Evolutionary conservation across 768 basidiomycete species (phyloP).

Genomic region (Gyrodon lividus): DNA sequence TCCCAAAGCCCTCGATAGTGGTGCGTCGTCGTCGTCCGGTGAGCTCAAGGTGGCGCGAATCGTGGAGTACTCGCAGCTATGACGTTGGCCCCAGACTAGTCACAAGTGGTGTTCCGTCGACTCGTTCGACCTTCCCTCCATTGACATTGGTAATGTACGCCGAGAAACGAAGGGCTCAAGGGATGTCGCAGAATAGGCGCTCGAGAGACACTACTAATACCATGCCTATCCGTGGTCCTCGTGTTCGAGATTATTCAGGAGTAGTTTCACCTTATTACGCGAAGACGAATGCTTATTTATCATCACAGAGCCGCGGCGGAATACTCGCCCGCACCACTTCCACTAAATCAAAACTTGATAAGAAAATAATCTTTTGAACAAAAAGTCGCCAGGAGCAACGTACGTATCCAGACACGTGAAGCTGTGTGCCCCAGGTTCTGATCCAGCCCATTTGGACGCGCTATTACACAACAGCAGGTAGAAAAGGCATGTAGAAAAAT

Average conservation of each 20-base stretch:
- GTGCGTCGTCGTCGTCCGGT: neutral
- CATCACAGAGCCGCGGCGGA: neutral
- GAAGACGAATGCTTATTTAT: neutral
- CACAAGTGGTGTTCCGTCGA: too few species aligned
- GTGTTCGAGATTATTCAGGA: neutral
- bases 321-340: neutral
- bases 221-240: neutral
- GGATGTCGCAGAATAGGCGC: neutral
- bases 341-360: neutral
- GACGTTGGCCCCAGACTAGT: neutral
- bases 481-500: neutral
- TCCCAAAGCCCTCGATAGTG: constrained; percentile 11
- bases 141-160: neutral
- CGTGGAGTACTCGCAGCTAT: neutral
- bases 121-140: too few species aligned
- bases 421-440: neutral
- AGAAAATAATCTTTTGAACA: neutral
- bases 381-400: neutral
- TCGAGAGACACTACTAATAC: neutral
- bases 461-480: neutral
- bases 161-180: too few species aligned
- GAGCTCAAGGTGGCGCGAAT: neutral
- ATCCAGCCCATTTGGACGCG: neutral
- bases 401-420: neutral
- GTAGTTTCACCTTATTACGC: neutral